These are phyloP conservation scores for Guadua angustifolia DNA, from an alignment of 176 grass and related monocot genomes.

Conservation along the genomic window DNA sequence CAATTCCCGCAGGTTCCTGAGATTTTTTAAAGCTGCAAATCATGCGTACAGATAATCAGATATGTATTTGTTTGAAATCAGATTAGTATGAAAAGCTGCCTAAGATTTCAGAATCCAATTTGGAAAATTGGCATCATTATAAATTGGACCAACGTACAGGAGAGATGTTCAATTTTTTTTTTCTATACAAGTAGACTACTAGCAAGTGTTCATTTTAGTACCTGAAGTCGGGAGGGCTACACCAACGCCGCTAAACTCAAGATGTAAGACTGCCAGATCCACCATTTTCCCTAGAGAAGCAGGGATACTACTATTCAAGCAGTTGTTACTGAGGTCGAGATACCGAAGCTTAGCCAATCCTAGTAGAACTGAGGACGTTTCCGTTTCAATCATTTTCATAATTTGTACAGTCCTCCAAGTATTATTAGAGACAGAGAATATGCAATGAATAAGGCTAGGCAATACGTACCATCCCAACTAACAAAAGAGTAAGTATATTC, in stretches of 20 bases:
- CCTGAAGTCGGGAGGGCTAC: neutral
- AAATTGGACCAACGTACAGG: no score
- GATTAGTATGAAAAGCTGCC: no score
- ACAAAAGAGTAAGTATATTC: no score
- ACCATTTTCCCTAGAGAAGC: neutral
- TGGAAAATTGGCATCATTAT: no score
- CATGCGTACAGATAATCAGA: neutral
- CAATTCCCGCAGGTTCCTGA: constrained; percentile 15
- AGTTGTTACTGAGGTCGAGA: neutral
- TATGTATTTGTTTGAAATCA: no score
- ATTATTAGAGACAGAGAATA: no score
- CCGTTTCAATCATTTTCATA: no score
- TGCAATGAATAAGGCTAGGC: no score
- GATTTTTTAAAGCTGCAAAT: neutral
- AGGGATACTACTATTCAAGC: neutral
- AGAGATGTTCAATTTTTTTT: no score
- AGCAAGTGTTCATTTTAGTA: neutral
- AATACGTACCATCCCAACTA: no score
- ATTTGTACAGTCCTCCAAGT: no score
- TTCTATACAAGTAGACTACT: neutral
- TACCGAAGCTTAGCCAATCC: constrained; percentile 7
- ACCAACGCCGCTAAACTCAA: neutral
- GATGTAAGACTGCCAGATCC: neutral
- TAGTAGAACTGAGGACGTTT: neutral
- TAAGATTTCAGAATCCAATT: no score